phyloP scores from a whole-genome alignment of 208 protist species.

The Leishmania martiniquensis region DNA sequence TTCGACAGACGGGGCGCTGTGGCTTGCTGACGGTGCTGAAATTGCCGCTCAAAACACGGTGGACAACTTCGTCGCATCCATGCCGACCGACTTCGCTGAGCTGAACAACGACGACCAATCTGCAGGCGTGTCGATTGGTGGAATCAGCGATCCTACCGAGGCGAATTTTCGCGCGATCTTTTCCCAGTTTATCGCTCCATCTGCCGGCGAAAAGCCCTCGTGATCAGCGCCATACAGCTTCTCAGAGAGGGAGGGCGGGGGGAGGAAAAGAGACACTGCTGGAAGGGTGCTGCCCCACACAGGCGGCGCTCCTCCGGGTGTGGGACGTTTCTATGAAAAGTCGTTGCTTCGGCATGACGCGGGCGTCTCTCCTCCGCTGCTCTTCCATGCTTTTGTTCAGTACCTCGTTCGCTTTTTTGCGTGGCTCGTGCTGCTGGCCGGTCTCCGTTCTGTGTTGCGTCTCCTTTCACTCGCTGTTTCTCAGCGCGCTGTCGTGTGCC shows the following conservation, averaged over 20 bases:
- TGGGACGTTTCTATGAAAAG: not conserved
- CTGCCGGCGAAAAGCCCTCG: not conserved
- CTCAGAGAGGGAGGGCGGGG: not conserved
- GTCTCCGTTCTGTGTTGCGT: not conserved
- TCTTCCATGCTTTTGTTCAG: not conserved
- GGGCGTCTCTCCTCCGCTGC: not conserved
- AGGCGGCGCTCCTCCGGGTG: not conserved
- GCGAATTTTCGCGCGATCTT: slow-evolving; percentile 58
- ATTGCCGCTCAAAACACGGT: slow-evolving; percentile 14
- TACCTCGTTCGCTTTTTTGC: not conserved
- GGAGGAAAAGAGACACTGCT: not conserved
- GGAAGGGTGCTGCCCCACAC: not conserved
- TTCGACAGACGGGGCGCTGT: slow-evolving; percentile 9
- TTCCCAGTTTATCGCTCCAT: slow-evolving; percentile 38
- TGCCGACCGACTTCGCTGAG: not conserved
- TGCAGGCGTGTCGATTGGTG: slow-evolving; percentile 16
- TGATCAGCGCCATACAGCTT: not conserved
- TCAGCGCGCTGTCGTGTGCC: not conserved
- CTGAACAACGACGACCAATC: not conserved
- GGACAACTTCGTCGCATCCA: slow-evolving; percentile 26
- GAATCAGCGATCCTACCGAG: slow-evolving; percentile 18
- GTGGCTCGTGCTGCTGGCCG: not conserved
- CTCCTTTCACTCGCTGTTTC: not conserved
- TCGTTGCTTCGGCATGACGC: not conserved
- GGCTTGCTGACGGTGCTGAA: slow-evolving; percentile 12